A percentile compares a stretch with the other conserved stretches of the same genome.
Conservation (phyloP, 768 basidiomycete species). For the Mycena alexandri region DNA sequence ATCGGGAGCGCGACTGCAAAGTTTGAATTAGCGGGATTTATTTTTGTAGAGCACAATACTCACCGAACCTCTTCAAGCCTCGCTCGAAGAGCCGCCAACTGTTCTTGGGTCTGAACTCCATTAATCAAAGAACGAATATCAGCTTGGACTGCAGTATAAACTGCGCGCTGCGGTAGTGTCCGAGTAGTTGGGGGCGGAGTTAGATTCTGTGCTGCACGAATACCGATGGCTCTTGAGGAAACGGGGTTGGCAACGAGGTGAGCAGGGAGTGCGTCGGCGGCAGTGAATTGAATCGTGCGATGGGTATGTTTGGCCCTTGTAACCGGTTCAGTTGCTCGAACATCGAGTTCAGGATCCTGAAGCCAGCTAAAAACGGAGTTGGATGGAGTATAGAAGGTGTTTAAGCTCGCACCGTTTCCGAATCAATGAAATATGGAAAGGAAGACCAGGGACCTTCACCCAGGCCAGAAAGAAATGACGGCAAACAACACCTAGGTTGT, state of each 20-base stretch:
- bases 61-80: no score
- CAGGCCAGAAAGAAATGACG: slow-evolving; percentile 48
- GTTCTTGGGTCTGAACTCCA: no score
- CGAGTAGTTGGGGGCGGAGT: no score
- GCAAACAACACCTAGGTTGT: slow-evolving; percentile 50
- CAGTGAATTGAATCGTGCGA: not conserved
- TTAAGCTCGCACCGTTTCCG: not conserved
- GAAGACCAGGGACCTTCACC: slow-evolving; percentile 34
- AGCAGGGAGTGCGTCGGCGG: no score
- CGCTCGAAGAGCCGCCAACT: no score
- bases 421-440: slow-evolving; percentile 45
- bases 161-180: no score
- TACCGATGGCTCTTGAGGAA: not conserved
- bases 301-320: not conserved
- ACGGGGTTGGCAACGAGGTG: slow-evolving; percentile 3
- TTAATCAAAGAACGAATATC: no score
- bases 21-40: no score
- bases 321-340: not conserved
- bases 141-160: no score
- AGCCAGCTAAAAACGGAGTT: not conserved
- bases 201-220: no score
- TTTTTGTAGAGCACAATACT: no score
- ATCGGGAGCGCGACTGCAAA: no score
- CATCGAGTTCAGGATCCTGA: not conserved
- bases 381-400: not conserved